Evolutionary conservation across 139 green algal species (phyloP).

Genomic region (Chlorella sorokiniana): DNA sequence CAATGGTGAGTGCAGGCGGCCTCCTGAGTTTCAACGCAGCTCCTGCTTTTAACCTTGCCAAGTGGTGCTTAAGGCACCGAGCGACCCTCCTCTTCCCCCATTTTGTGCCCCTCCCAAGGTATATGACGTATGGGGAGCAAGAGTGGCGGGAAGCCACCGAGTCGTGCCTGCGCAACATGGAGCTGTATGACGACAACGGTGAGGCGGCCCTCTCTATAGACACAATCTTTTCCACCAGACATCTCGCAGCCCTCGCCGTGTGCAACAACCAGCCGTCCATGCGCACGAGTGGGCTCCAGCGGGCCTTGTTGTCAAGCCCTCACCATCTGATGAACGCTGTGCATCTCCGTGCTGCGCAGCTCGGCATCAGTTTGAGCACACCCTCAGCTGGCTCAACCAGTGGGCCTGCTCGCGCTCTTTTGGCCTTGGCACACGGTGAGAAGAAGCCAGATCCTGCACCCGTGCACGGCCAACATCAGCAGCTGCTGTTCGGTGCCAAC

Average conservation of each 20-base stretch:
- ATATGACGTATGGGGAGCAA: constrained; percentile 90
- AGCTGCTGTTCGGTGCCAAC: not conserved
- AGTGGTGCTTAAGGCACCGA: too few species aligned
- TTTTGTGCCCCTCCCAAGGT: too few species aligned
- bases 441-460: not conserved
- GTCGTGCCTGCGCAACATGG: constrained; percentile 70
- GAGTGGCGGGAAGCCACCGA: constrained; percentile 74
- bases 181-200: constrained; percentile 66
- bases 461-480: not conserved
- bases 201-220: not conserved
- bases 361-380: constrained; percentile 77
- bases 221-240: not conserved
- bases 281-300: too few species aligned
- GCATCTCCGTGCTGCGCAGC: constrained; percentile 8
- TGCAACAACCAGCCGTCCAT: too few species aligned
- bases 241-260: too few species aligned
- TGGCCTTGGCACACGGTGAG: constrained; percentile 88
- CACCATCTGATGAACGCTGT: not conserved
- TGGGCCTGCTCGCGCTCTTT: constrained; percentile 97
- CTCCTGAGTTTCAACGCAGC: too few species aligned
- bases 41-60: too few species aligned
- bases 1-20: constrained; percentile 98
- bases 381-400: constrained; percentile 94
- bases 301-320: not conserved
- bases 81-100: too few species aligned